Percentiles rank a stretch among this genome's conserved stretches.
These are phyloP conservation scores for Didymosphaeria variabile DNA, from an alignment of 2,329 filamentous ascomycete species.

Conservation along the genomic window DNA sequence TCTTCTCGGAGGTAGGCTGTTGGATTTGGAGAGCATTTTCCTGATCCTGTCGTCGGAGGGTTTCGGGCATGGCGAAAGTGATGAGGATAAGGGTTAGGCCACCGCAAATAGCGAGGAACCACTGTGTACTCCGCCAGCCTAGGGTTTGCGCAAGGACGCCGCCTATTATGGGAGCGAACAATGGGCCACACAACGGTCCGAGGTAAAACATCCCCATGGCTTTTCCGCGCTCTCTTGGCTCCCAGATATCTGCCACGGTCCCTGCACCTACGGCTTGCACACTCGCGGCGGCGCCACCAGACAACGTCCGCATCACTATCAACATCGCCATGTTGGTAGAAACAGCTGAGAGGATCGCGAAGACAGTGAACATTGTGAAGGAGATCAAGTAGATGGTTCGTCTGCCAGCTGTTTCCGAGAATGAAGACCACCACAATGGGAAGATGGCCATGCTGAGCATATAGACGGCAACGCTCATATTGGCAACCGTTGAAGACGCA, in stretches of 20 bases:
- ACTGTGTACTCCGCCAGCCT: constrained; percentile 45
- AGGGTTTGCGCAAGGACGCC: constrained; percentile 35
- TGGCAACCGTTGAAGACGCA: constrained; percentile 46
- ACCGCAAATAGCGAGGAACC: constrained; percentile 45
- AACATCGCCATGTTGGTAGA: constrained; percentile 44
- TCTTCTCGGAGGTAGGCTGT: constrained; percentile 17
- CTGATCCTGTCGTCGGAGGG: constrained; percentile 27
- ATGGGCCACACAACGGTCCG: constrained; percentile 43
- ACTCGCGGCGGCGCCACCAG: constrained; percentile 42
- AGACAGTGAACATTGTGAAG: constrained; percentile 40
- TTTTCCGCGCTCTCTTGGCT: constrained; percentile 39
- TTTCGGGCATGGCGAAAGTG: constrained; percentile 41
- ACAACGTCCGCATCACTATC: constrained; percentile 40
- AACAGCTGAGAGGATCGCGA: constrained; percentile 38
- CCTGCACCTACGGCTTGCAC: constrained; percentile 47
- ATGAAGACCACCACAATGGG: constrained; percentile 50
- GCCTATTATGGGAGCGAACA: constrained; percentile 44
- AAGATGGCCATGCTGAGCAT: constrained; percentile 55
- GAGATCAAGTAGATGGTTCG: constrained; percentile 45
- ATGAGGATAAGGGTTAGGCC: constrained; percentile 34
- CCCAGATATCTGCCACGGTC: constrained; percentile 46
- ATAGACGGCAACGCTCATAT: constrained; percentile 52
- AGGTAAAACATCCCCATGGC: constrained; percentile 47
- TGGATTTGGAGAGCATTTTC: constrained; percentile 9
- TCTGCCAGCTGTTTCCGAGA: constrained; percentile 41